Evolutionary conservation across 768 basidiomycete genomes (phyloP), one percentile per base, ranked within the genome.

Genomic region (Paxillus rubicundulus): DNA sequence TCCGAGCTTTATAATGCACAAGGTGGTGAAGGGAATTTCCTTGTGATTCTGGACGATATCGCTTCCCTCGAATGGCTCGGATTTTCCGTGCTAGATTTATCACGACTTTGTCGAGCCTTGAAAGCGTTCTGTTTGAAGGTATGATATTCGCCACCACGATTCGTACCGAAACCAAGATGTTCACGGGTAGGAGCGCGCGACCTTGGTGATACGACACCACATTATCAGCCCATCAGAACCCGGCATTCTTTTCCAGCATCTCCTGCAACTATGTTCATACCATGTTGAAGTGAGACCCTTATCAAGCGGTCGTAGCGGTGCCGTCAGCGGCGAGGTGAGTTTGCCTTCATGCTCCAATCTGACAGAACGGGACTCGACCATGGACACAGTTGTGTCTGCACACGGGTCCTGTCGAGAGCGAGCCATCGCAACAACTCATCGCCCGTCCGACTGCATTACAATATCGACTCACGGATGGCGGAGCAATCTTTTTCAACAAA

Each of bases 21-120:
- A 1, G 55, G 53, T 5, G 53, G 43, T 7, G 51, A 60, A 0
- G 53, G 55, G 28, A 60, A 61, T 8, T 47, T 62, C 9, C 67
- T 89, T 12, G 73, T 91, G 18, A 78, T 92, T 40, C 60, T 91
- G n/a, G 89, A 92, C 55, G 86, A 87, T 49, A 71, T 88, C 39
- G 67, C 85, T 0, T 73, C 78, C 37, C 74, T 91, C 1, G 81
- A 86, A 61, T 92, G 89, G 87, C 78, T 86, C 16, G 89, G 89
- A 2, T 71, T 81, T 51, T 65, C 81, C 2, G 50, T 65, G 0
- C 52, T 75, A 7, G 84, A 85, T 18, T 60, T 90, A 34, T 68
- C 67, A 16, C 77, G 82, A 6, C 82, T 90, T 54, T 59, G 71
- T 27, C 82, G 89, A 32, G 86, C 86, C 0, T 62, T 90, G 4